A percentile compares a stretch with the other conserved stretches of the same genome.
phyloP scores from a whole-genome alignment of 495 filamentous ascomycete species.

The Mytilinidion resinicola region DNA sequence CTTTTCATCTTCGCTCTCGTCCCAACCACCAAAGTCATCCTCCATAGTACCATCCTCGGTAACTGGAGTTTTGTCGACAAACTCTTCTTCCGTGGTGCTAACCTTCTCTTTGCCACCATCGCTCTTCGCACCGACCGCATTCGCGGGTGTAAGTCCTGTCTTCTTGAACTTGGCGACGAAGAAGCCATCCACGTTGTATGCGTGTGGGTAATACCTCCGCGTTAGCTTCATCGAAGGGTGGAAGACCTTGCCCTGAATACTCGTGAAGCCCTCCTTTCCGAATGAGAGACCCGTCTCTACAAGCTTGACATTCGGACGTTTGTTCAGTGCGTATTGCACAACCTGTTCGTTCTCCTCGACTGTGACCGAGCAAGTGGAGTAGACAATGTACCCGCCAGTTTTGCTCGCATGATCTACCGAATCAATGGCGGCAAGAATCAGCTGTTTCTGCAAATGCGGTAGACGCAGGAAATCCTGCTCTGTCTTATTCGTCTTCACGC shows the following conservation, averaged over 20 bases:
- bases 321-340: conserved; percentile 83
- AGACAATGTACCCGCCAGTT: conserved; percentile 90
- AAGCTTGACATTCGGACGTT: conserved; percentile 86
- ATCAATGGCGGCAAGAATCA: conserved; percentile 89
- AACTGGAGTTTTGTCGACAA: conserved; percentile 42
- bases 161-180: conserved; percentile 98
- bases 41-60: conserved; percentile 43
- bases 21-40: conserved; percentile 58
- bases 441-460: conserved; percentile 89
- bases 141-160: conserved; percentile 61
- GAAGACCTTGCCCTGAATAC: conserved; percentile 83
- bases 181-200: conserved; percentile 97
- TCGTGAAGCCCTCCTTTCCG: conserved; percentile 83
- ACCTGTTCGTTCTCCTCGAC: conserved; percentile 93
- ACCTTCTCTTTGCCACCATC: conserved; percentile 24
- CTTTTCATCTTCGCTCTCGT: conserved; percentile 54
- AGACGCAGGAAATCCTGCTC: conserved; percentile 86
- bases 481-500: conserved; percentile 95
- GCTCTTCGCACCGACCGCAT: conserved; percentile 42
- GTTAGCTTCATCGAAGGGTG: conserved; percentile 77
- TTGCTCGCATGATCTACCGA: conserved; percentile 78
- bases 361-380: conserved; percentile 87
- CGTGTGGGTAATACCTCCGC: conserved; percentile 85
- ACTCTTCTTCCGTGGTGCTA: conserved; percentile 24
- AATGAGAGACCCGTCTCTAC: conserved; percentile 92